Conservation (phyloP, 1,284 basidiomycete species). For the Lignosus rhinocerotis region DNA sequence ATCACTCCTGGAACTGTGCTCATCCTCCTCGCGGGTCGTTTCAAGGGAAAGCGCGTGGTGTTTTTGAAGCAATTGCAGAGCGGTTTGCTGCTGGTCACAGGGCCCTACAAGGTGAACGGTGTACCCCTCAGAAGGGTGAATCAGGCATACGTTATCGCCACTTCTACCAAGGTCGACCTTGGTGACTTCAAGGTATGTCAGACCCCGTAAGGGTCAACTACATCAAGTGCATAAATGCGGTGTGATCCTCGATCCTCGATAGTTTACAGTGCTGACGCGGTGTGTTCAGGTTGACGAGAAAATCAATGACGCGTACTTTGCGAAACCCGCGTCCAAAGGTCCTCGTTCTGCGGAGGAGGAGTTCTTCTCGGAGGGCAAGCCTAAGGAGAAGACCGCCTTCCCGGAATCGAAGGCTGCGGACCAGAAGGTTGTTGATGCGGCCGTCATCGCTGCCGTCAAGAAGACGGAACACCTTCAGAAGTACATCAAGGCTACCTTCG, state of each 20-base stretch:
- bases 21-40: conserved; percentile 97
- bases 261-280: neutral
- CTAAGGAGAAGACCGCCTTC: conserved; percentile 89
- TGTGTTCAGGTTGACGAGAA: conserved; percentile 76
- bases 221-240: no score
- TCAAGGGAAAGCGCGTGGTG: conserved; percentile 98
- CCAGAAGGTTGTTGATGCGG: conserved; percentile 92
- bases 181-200: conserved; percentile 67
- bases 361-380: conserved; percentile 94
- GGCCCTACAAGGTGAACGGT: conserved; percentile 98
- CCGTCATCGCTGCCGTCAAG: conserved; percentile 85
- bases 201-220: no score
- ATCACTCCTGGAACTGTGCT: conserved; percentile 96
- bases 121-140: conserved; percentile 98
- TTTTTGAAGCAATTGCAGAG: conserved; percentile 97
- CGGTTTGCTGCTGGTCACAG: conserved; percentile 94
- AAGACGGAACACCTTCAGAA: conserved; percentile 91
- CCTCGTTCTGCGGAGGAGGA: conserved; percentile 87
- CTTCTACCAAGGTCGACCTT: conserved; percentile 94
- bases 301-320: conserved; percentile 95
- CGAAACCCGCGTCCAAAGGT: conserved; percentile 75
- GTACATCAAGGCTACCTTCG: conserved; percentile 94
- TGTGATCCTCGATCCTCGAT: no score
- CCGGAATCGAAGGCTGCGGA: conserved; percentile 88
- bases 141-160: conserved; percentile 99